Base-by-base conservation (phyloP, 2,329 filamentous ascomycete genomes). In the Penicillium rolfsii region DNA sequence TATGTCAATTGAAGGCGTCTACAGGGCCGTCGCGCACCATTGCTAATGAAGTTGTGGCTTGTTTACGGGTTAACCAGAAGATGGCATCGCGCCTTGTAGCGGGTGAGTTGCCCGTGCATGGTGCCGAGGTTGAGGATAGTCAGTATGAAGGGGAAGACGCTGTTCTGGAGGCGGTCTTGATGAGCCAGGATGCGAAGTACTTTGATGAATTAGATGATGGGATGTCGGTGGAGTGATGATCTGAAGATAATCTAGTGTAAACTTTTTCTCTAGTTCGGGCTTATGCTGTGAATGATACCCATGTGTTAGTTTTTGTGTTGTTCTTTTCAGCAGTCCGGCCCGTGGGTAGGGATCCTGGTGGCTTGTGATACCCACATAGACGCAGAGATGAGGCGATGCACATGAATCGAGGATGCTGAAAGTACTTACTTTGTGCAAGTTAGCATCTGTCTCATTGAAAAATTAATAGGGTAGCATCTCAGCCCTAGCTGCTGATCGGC, bases 1-100 rank as follows among this genome's bases (percentile, higher is more conserved):
- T 77, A 3, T 77, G 75, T 43, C 66, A 71, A 35, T 71, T 76
- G 14, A 77, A 77, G 57, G 65, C 70, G 1, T 67, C 61, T 7
- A 65, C 52, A 7, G 33, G 64, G 7, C 63, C 73, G 5, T 69
- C 70, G 1, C 70, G 74, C 8, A 62, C 61, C 2, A 66, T 76
- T 16, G 65, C 64, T 2, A 67, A 73, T 54, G 68, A 71, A 6
- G 62, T 75, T 3, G 53, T 75, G 6, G 64, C 70, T 12, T 72
- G 68, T 57, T 74, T 73, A 48, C 69, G 68, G n/a, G 66, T 76
- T 14, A 76, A 72, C 53, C 70, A 69, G 60, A 76, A 72, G 60
- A 65, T 64, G 48, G 67, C 74, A 11, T 59, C 68, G 5, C 70
- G 68, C 24, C 60, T 76, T 11, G 67, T 67, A 0, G 68, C 67